These are phyloP conservation scores for Arachnomyces sp. DNA, from an alignment of 2,329 filamentous ascomycete genomes.

Conservation along the genomic window DNA sequence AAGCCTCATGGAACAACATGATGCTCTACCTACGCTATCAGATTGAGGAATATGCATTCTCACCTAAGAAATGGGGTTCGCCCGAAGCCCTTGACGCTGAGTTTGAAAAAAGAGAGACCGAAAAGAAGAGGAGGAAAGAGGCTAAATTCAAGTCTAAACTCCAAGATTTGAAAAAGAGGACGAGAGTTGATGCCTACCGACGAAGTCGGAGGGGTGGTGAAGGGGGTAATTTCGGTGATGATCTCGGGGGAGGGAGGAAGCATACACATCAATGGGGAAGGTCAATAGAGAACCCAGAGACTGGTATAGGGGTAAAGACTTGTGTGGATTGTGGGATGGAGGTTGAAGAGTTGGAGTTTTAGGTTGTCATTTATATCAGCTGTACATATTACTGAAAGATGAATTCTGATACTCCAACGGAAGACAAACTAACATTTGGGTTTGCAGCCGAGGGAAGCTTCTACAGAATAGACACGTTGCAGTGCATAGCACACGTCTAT, in stretches of 20 bases:
- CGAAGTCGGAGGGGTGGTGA: constrained; percentile 53
- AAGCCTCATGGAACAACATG: constrained; percentile 96
- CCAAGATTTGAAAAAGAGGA: constrained; percentile 85
- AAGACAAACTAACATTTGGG: too few relatives aligned
- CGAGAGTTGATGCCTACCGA: constrained; percentile 80
- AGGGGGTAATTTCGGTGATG: constrained; percentile 64
- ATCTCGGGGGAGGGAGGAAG: constrained; percentile 57
- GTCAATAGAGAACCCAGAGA: constrained; percentile 51
- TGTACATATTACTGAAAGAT: too few relatives aligned
- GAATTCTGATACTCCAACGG: too few relatives aligned
- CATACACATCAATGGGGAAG: constrained; percentile 85
- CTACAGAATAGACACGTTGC: too few relatives aligned
- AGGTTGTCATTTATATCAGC: constrained; percentile 1
- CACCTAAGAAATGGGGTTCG: constrained; percentile 77
- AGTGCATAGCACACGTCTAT: too few relatives aligned
- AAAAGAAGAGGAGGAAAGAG: constrained; percentile 81
- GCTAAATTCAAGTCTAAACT: constrained; percentile 87
- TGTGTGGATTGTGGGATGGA: constrained; percentile 61
- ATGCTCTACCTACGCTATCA: constrained; percentile 92
- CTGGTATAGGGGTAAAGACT: constrained; percentile 59
- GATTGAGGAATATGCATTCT: constrained; percentile 88
- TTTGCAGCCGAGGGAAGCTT: too few relatives aligned
- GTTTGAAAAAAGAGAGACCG: constrained; percentile 68
- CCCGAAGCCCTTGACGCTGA: constrained; percentile 79
- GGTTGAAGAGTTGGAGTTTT: constrained; percentile 59